A percentile compares a stretch with the other conserved stretches of the same genome.
Evolutionary conservation across 1,284 basidiomycete genomes (phyloP).

Genomic region (Wallemia hederae): DNA sequence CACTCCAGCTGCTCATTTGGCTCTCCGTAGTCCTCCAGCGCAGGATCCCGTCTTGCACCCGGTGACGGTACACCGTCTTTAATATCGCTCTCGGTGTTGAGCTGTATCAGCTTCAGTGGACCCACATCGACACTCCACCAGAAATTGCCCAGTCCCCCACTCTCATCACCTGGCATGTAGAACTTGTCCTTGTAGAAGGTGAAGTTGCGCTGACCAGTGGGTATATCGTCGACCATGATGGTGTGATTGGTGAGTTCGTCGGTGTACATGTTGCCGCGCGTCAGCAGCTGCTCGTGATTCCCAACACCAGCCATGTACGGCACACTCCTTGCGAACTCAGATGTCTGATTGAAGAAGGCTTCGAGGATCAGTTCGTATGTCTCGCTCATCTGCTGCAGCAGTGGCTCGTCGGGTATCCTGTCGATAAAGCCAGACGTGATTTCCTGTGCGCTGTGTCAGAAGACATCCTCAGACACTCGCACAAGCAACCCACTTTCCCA

Average conservation of each 20-base stretch:
- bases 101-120: conserved; percentile 2
- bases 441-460: no score
- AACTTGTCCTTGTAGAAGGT: conserved; percentile 2
- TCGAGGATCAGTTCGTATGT: conserved; percentile 14
- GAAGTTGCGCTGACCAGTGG: conserved; percentile 3
- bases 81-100: conserved; percentile 11
- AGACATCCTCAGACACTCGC: no score
- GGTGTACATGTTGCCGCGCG: conserved; percentile 2
- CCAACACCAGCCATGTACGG: conserved; percentile 10
- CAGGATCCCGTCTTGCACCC: conserved; percentile 9
- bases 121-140: not conserved
- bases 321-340: conserved; percentile 10
- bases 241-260: conserved; percentile 1
- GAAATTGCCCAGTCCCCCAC: not conserved
- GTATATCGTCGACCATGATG: conserved; percentile 2
- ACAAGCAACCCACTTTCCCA: no score
- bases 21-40: conserved; percentile 3
- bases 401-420: no score
- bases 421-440: no score
- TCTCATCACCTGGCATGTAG: conserved; percentile 3
- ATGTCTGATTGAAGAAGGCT: conserved; percentile 15
- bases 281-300: conserved; percentile 10
- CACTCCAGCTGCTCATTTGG: conserved; percentile 9
- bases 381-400: conserved; percentile 8
- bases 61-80: conserved; percentile 7